phyloP scores from a whole-genome alignment of 2,329 filamentous ascomycete species.

The Chaetomiaceae sp. region DNA sequence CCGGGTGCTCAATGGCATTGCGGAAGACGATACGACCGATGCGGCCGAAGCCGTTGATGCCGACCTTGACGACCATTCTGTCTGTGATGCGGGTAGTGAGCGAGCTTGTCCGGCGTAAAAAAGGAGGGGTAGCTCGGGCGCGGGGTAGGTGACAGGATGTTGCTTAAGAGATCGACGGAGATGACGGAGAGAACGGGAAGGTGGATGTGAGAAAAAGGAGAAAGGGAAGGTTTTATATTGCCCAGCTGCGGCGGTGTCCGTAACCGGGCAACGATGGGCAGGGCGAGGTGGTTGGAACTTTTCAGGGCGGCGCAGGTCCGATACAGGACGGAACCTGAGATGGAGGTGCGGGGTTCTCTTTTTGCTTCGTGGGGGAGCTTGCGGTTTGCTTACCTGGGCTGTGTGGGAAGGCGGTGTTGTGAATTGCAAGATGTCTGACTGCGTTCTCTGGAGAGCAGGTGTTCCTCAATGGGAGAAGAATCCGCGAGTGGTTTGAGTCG shows the following conservation, averaged over 20 bases:
- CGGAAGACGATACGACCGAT: constrained; percentile 99
- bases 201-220: constrained; percentile 1
- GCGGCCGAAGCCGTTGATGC: constrained; percentile 99
- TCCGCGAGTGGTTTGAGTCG: constrained; percentile 7
- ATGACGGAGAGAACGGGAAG: not conserved
- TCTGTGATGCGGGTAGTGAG: constrained; percentile 19
- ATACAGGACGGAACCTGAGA: constrained; percentile 23
- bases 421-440: not conserved
- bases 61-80: constrained; percentile 65
- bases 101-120: constrained; percentile 6
- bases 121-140: constrained; percentile 7
- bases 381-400: constrained; percentile 17
- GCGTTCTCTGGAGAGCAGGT: not conserved
- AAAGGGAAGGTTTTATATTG: constrained; percentile 18
- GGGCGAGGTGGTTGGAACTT: constrained; percentile 8
- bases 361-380: constrained; percentile 10
- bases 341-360: constrained; percentile 25
- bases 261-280: constrained; percentile 14
- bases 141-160: constrained; percentile 3
- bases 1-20: constrained; percentile 85
- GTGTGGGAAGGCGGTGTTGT: constrained; percentile 7
- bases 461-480: constrained; percentile 6
- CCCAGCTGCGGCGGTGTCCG: constrained; percentile 12
- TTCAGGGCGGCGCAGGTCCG: constrained; percentile 20
- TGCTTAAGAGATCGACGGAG: not conserved